Evolutionary conservation across 2,329 filamentous ascomycete genomes (phyloP), one percentile per base, ranked within the genome.

Genomic region (Clonostachys solani): DNA sequence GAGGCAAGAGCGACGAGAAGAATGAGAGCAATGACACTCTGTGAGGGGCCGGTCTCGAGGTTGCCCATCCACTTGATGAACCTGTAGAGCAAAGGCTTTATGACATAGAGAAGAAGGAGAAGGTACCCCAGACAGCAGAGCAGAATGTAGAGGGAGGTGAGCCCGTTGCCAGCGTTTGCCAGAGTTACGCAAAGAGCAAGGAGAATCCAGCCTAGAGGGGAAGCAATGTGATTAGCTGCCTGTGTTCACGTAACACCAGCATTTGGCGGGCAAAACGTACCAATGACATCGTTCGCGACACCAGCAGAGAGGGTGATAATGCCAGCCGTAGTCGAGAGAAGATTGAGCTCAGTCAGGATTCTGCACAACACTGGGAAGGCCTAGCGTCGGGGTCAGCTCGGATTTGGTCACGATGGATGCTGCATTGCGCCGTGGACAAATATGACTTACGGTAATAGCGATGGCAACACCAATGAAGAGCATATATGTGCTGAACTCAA

Each of bases 121-220:
- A 86, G 77, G 69, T 87, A 97, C 38, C 80, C 92, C 15, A 87
- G 68, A 43, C 81, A 84, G 19, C 84, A 83, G 12, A 97, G 76
- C 6, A 97, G 70, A 6, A 96, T 90, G 68, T 83, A 97, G 1
- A 97, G 75, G 0, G 92, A 91, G 0, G 89, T 85, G 17, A 97
- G 65, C 0, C 92, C 92, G 41, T 79, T 86, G 15, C 83, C 84
- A 33, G 92, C 90, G 60, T 97, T 97, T 58, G 96, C 92, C 23
- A 97, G 77, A 1, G 92, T 89, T 34, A 97, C 92, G 55, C 92
- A 96, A 29, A 97, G 84, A 0, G 92, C 92, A 19, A 97, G 83
- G 15, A 97, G 74, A 54, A 96, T 86, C 92, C 92, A 97, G 48
- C 68, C 67, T 62, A 34, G 9, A 8, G 12, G 33, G 12, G 10